Base-by-base conservation (phyloP, 768 basidiomycete genomes). In the Psilocybe subaeruginosa region DNA sequence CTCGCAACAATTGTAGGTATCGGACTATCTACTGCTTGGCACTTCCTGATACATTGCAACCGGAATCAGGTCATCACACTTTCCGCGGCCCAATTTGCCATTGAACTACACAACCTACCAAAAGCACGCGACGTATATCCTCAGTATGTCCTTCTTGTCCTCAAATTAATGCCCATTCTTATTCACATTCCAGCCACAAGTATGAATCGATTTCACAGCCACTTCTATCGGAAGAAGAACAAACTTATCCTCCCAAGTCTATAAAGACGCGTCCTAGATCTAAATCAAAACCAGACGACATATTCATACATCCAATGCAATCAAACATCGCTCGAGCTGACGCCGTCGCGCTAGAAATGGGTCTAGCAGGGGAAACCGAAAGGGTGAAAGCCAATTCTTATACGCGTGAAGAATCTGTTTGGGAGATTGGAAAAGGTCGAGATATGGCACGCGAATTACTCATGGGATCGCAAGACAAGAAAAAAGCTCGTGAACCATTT, bases 281-380 rank as follows among this genome's bases (percentile, higher is more conserved):
- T 12, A 84, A 75, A 70, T 80, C 84, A 49, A 88, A 85, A 67
- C 86, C 87, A 2, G 82, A 82, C 9, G 73, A 69, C 39, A 85
- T 89, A 54, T 85, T 84, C 65, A 88, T 89, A 53, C 87, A 89
- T 66, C 88, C 89, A 2, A 72, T 71, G 46, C 70, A 86, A 46
- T 88, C 87, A 39, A 89, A 88, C 68, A 67, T 88, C 62, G 87
- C 86, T 5, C 85, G 88, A 37, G 88, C 88, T 2, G 88, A 90
- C 60, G 85, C 82, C 8, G 79, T 74, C n/a, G 86, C 86, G 0
- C 70, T 82, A 49, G 79, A 85, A 65, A 73, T 87, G 33, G 88
- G 86, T 23, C 61, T 87, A 16, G 71, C 71, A 3, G 77, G 80
- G 19, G 78, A 82, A 59, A 81, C 83, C 7, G 82, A 86, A 37